These are phyloP conservation scores for Wallacemonas rigidus DNA, from an alignment of 208 protist genomes.

Conservation along the genomic window DNA sequence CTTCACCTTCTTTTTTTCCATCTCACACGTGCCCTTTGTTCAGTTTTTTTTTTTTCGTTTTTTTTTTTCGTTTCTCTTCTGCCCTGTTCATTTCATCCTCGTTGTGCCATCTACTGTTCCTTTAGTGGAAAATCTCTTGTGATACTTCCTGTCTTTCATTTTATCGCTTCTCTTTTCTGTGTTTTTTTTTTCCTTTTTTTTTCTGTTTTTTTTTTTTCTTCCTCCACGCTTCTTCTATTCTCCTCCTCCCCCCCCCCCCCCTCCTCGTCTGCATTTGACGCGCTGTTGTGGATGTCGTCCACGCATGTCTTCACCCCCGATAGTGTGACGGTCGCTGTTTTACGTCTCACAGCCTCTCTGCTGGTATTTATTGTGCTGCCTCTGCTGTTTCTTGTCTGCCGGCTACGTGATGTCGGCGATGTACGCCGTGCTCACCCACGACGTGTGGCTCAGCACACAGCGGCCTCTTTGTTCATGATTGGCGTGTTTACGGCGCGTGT, in stretches of 20 bases:
- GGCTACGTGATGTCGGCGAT: conserved; percentile 24
- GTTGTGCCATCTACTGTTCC: too few relatives aligned
- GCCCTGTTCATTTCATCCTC: neutral
- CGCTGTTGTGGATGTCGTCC: neutral
- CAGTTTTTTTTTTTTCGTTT: conserved; percentile 4
- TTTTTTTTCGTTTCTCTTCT: conserved; percentile 12
- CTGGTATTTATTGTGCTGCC: conserved; percentile 1
- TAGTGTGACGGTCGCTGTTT: neutral
- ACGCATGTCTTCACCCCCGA: neutral
- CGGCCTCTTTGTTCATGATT: conserved; percentile 20
- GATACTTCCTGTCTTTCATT: too few relatives aligned
- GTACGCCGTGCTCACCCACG: conserved; percentile 17
- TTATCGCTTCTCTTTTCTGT: too few relatives aligned
- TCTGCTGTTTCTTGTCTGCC: conserved; percentile 22
- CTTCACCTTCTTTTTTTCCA: too few relatives aligned
- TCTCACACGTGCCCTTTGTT: too few relatives aligned
- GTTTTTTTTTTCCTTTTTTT: conserved; percentile 8
- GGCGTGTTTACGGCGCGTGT: conserved; percentile 26
- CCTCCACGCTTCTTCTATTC: too few relatives aligned
- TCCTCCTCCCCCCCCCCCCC: too few relatives aligned
- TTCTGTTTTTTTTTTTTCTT: neutral
- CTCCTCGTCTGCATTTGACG: too few relatives aligned
- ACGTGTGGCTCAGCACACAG: conserved; percentile 17
- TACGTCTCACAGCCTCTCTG: neutral
- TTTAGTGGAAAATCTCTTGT: too few relatives aligned